These are phyloP conservation scores for Luzula sylvatica DNA, from an alignment of 176 grass and related monocot genomes.

Conservation along the genomic window DNA sequence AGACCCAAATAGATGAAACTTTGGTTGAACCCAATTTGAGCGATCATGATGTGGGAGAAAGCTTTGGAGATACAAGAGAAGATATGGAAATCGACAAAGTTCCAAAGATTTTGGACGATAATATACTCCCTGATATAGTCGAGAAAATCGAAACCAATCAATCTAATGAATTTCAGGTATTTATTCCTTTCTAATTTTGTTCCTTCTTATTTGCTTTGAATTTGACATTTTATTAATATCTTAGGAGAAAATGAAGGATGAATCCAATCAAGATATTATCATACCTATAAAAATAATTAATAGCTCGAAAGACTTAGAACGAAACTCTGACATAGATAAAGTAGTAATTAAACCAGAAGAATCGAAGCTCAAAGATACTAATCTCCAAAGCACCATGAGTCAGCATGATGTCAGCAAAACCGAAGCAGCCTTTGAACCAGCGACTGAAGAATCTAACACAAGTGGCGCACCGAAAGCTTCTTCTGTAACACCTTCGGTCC, in stretches of 20 bases:
- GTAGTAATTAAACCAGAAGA: slow-evolving; percentile 31
- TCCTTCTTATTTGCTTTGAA: slow-evolving; percentile 8
- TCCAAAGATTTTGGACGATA: slow-evolving; percentile 17
- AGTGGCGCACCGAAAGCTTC: slow-evolving; percentile 30
- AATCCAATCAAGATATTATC: slow-evolving; percentile 21
- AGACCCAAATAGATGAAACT: slow-evolving; percentile 27
- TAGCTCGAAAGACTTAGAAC: slow-evolving; percentile 32
- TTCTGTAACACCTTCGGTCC: slow-evolving; percentile 29
- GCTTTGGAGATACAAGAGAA: slow-evolving; percentile 30
- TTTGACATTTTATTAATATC: slow-evolving; percentile 4
- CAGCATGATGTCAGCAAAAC: not conserved
- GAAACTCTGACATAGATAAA: slow-evolving; percentile 29
- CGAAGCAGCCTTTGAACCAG: slow-evolving; percentile 14
- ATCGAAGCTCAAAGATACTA: slow-evolving; percentile 20
- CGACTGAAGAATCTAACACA: slow-evolving; percentile 25
- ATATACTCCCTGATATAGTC: slow-evolving; percentile 2
- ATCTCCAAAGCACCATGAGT: not conserved
- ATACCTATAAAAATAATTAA: slow-evolving; percentile 3
- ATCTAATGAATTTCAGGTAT: slow-evolving; percentile 18
- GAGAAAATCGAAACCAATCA: slow-evolving; percentile 33
- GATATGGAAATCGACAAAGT: slow-evolving; percentile 26
- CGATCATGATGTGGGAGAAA: slow-evolving; percentile 29
- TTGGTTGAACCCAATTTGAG: slow-evolving; percentile 18
- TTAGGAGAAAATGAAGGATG: slow-evolving; percentile 37
- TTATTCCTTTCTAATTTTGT: slow-evolving; percentile 1